phyloP scores from a whole-genome alignment of 2,329 filamentous ascomycete species.

The Lachnellula subtilissima region DNA sequence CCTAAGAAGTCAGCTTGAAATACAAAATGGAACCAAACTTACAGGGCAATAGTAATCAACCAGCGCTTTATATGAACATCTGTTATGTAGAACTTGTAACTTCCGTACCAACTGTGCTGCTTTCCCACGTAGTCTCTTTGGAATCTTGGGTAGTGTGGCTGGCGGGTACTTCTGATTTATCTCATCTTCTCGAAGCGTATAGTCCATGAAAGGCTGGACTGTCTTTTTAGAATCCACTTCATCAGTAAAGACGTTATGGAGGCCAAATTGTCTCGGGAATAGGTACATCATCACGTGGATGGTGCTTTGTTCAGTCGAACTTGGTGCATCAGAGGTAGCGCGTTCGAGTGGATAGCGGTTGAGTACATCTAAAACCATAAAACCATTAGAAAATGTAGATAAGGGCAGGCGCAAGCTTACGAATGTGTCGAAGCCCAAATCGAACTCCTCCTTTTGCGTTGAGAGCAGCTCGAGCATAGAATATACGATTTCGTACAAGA shows the following conservation, averaged over 20 bases:
- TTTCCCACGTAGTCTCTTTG: slow-evolving; percentile 64
- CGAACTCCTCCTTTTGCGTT: slow-evolving; percentile 63
- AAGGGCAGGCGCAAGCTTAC: slow-evolving; percentile 46
- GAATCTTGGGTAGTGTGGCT: slow-evolving; percentile 38
- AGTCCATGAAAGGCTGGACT: slow-evolving; percentile 73
- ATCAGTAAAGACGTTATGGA: slow-evolving; percentile 90
- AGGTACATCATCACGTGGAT: slow-evolving; percentile 83
- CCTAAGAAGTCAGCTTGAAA: slow-evolving; percentile 11
- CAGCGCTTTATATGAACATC: slow-evolving; percentile 75
- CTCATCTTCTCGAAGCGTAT: slow-evolving; percentile 79
- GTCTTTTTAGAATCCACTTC: slow-evolving; percentile 60
- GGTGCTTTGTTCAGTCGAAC: slow-evolving; percentile 47
- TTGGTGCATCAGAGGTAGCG: neutral
- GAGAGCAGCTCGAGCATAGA: slow-evolving; percentile 73
- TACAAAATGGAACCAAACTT: slow-evolving; percentile 13
- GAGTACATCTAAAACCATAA: slow-evolving; percentile 64
- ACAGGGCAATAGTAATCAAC: slow-evolving; percentile 75
- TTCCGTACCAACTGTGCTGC: slow-evolving; percentile 56
- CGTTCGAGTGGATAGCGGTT: slow-evolving; percentile 55
- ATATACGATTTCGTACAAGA: slow-evolving; percentile 77
- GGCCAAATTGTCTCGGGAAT: slow-evolving; percentile 82
- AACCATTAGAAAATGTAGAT: slow-evolving; percentile 16
- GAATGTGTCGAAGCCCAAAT: slow-evolving; percentile 75
- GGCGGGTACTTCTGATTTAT: slow-evolving; percentile 43
- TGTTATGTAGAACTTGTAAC: slow-evolving; percentile 64